phyloP scores from a whole-genome alignment of 805 yeast species.

The Wickerhamomyces silvicola region DNA sequence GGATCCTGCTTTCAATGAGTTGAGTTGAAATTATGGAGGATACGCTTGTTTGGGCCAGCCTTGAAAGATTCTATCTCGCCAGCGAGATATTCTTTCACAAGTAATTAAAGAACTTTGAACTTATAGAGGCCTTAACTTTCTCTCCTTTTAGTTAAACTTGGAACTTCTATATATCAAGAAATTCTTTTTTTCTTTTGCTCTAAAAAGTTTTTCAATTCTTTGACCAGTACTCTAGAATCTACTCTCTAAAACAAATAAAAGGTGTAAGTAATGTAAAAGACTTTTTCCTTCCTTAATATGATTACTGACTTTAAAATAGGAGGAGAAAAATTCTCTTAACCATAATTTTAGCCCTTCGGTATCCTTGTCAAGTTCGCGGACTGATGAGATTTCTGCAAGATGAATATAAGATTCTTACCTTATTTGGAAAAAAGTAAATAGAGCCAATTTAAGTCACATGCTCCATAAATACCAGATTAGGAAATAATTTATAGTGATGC shows the following conservation, averaged over 20 bases:
- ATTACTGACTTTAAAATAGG: too few relatives aligned
- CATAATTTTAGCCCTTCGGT: neutral
- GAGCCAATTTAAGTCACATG: neutral
- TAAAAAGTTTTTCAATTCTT: too few relatives aligned
- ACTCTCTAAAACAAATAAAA: too few relatives aligned
- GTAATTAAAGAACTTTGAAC: neutral
- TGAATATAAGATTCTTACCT: neutral
- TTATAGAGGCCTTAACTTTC: neutral
- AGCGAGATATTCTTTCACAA: conserved; percentile 5
- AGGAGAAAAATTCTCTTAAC: too few relatives aligned
- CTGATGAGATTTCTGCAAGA: too few relatives aligned
- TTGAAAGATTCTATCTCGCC: conserved; percentile 6
- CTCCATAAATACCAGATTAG: neutral
- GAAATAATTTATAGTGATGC: neutral
- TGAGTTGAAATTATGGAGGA: neutral
- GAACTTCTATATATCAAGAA: neutral
- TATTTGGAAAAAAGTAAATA: conserved; percentile 3
- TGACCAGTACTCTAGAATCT: too few relatives aligned
- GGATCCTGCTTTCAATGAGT: neutral
- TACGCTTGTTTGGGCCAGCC: conserved; percentile 5
- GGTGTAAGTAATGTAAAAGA: neutral
- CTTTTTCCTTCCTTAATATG: too few relatives aligned
- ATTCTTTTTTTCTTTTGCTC: neutral
- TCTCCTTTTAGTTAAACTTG: neutral
- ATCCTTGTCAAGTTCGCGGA: neutral